Conservation (phyloP, 306 rosid species). For the Corylus heterophylla region DNA sequence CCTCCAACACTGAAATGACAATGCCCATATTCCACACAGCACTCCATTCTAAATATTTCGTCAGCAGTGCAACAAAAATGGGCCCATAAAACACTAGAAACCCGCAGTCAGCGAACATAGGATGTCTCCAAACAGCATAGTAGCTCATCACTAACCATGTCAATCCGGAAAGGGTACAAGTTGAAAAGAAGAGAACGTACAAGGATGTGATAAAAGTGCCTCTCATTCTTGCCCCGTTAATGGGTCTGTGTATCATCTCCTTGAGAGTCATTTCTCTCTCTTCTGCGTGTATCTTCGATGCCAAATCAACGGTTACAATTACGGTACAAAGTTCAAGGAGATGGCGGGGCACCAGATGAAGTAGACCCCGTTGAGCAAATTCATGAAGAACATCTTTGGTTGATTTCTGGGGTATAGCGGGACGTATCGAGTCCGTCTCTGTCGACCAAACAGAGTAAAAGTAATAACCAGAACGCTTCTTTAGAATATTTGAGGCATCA, state of each 20-base stretch:
- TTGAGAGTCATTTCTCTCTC: slow-evolving; percentile 30
- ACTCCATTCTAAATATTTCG: slow-evolving; percentile 53
- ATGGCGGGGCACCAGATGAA: slow-evolving; percentile 42
- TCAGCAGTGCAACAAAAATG: slow-evolving; percentile 27
- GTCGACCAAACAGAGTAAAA: no score
- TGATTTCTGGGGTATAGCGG: background rate
- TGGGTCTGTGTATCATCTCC: slow-evolving; percentile 33
- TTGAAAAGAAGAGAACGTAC: slow-evolving; percentile 28
- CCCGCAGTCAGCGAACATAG: background rate
- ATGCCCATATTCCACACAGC: slow-evolving; percentile 59
- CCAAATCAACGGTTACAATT: slow-evolving; percentile 28
- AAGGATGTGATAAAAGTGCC: slow-evolving; percentile 45
- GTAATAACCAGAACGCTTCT: no score
- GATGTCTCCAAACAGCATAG: background rate
- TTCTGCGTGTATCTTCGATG: slow-evolving; percentile 37
- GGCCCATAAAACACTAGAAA: slow-evolving; percentile 19
- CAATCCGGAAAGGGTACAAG: slow-evolving; percentile 30
- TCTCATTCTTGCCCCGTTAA: slow-evolving; percentile 24
- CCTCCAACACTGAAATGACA: slow-evolving; percentile 55
- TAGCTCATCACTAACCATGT: slow-evolving; percentile 15
- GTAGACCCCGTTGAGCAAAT: slow-evolving; percentile 35
- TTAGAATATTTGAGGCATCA: slow-evolving; percentile 20
- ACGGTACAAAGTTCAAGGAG: slow-evolving; percentile 38
- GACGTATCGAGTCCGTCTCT: no score
- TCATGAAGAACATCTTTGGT: slow-evolving; percentile 12